phyloP scores from a whole-genome alignment of 169 alveolate genomes.

The Babesia bigemina region DNA sequence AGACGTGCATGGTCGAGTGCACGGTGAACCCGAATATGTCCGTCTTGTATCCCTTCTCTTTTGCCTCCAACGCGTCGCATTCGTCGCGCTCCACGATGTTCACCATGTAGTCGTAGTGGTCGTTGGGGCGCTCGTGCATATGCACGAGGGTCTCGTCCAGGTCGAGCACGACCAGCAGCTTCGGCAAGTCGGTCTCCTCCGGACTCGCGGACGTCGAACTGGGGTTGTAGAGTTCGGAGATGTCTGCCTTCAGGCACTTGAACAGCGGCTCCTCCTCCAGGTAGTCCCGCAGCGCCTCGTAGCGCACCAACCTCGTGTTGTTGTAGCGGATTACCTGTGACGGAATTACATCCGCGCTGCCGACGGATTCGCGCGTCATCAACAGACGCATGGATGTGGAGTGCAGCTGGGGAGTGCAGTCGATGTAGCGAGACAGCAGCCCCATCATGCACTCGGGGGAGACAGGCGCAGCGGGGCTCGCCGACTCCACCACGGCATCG shows the following conservation, averaged over 20 bases:
- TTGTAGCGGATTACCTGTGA: slow-evolving; percentile 31
- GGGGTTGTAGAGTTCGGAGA: not conserved
- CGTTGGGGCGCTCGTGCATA: slow-evolving; percentile 40
- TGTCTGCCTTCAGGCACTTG: slow-evolving; percentile 1
- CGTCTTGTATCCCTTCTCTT: not conserved
- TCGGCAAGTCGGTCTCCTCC: not conserved
- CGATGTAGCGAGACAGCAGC: slow-evolving; percentile 26
- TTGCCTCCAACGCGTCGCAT: not conserved
- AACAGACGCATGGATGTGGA: slow-evolving; percentile 24
- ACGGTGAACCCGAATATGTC: slow-evolving; percentile 21
- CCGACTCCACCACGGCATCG: not conserved
- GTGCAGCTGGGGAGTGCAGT: slow-evolving; percentile 26
- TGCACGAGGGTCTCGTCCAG: slow-evolving; percentile 49
- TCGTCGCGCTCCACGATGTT: slow-evolving; percentile 31
- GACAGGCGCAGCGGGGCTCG: not conserved
- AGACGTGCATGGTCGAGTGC: slow-evolving; percentile 44
- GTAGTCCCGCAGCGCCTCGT: slow-evolving; percentile 9
- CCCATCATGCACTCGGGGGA: slow-evolving; percentile 33
- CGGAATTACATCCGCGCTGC: not conserved
- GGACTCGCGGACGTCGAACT: not conserved
- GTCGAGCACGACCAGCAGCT: slow-evolving; percentile 43
- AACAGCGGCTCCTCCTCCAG: slow-evolving; percentile 10
- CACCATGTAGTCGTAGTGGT: slow-evolving; percentile 35
- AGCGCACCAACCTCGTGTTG: not conserved
- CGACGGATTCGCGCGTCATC: slow-evolving; percentile 8